Base-by-base conservation (phyloP, 2,329 filamentous ascomycete species). In the Hypoxylon sp. region DNA sequence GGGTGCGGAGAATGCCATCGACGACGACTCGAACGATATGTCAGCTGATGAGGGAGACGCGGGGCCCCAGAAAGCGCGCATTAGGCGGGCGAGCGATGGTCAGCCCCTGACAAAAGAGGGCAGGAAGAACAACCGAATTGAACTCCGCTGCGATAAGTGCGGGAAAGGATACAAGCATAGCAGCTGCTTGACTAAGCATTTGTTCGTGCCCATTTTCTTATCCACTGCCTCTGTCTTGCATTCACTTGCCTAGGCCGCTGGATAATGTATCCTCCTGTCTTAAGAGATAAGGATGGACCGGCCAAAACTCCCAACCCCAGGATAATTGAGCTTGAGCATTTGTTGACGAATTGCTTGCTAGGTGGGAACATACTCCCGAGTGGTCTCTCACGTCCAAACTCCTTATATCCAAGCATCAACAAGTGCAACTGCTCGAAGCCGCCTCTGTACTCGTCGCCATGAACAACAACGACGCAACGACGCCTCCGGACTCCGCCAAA, bases 91-190 rank as follows among this genome's bases (percentile, higher is more conserved):
- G 67, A 98, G 94, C 79, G 95, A 98, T 79, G 94, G 94, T 69
- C 93, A 95, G 73, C 90, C 92, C 74, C 85, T 95, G 69, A 84
- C 86, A 75, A 97, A 96, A 82, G 90, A 91, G 74, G 92, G 95
- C 76, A 86, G 88, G 84, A 94, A 93, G 83, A 87, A 89, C 81
- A 92, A 89, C 83, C 89, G 90, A 77, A 89, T 90, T 77, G 95
- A 98, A 81, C 89, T 99, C 79, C 93, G 92, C 82, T 99, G 96
- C 85, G 93, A 97, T 80, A 95, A 94, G 83, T 99, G 96, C 86
- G 95, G 95, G 82, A 99, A 99, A 88, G 94, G 94, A 83, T 99
- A 99, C 89, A 99, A 99, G 90, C 96, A 99, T 88, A 97, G 94
- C 90, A 98, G 96, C 86, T 99, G 96, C 90, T 90, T 99, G 86